Evolutionary conservation across 1,284 basidiomycete species (phyloP).

Genomic region (Cystobasidium pallidum): DNA sequence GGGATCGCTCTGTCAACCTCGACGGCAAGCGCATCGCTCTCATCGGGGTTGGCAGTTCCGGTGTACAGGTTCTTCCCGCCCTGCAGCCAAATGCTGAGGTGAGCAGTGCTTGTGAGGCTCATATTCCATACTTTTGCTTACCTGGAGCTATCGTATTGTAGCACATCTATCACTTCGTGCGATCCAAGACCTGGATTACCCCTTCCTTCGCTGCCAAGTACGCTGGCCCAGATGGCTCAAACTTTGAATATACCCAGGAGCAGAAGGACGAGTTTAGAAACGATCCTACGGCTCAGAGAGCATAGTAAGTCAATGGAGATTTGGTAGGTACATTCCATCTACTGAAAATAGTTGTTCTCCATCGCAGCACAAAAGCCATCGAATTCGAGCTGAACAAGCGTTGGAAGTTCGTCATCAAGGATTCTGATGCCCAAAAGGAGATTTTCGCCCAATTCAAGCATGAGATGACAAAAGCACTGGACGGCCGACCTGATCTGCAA

Average conservation of each 20-base stretch:
- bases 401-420: slow-evolving; percentile 42
- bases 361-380: slow-evolving; percentile 32
- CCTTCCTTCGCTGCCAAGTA: slow-evolving; percentile 51
- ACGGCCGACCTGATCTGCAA: slow-evolving; percentile 28
- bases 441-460: slow-evolving; percentile 31
- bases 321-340: too few relatives aligned
- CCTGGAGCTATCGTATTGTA: slow-evolving; percentile 49
- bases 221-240: slow-evolving; percentile 47
- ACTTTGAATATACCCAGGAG: slow-evolving; percentile 52
- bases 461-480: slow-evolving; percentile 37
- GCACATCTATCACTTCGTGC: slow-evolving; percentile 51
- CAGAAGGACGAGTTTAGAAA: slow-evolving; percentile 47
- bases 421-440: slow-evolving; percentile 29
- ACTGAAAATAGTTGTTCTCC: slow-evolving; percentile 34
- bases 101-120: slow-evolving; percentile 36
- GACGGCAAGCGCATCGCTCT: slow-evolving; percentile 43
- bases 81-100: slow-evolving; percentile 48
- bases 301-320: too few relatives aligned
- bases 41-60: slow-evolving; percentile 47
- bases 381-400: slow-evolving; percentile 43
- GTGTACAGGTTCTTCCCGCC: slow-evolving; percentile 51
- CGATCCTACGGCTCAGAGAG: slow-evolving; percentile 25
- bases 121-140: slow-evolving; percentile 48
- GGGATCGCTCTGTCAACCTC: slow-evolving; percentile 21
- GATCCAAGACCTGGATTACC: slow-evolving; percentile 53